phyloP scores from a whole-genome alignment of 2,329 filamentous ascomycete genomes.

The Ophiostoma himal-ulmi region DNA sequence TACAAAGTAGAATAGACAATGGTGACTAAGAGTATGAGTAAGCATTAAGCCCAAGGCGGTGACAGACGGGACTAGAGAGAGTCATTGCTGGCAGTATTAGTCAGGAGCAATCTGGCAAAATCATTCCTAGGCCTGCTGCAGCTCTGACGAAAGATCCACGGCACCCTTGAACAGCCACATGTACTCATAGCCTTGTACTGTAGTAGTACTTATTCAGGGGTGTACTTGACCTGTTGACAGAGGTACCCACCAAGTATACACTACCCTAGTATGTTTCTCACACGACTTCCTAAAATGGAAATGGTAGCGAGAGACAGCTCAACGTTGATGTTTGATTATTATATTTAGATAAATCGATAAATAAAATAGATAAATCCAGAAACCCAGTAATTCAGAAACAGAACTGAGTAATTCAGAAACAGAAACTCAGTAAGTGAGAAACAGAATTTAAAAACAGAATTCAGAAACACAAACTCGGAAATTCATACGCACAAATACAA shows the following conservation, averaged over 20 bases:
- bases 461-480: no score
- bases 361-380: not conserved
- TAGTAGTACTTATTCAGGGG: not conserved
- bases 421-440: no score
- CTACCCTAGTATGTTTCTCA: not conserved
- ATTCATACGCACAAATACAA: not conserved
- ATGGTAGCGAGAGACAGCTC: constrained; percentile 3
- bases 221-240: not conserved
- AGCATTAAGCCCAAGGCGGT: not conserved
- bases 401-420: no score
- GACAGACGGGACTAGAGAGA: no score
- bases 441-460: no score
- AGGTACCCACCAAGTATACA: not conserved
- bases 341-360: not conserved
- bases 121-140: not conserved
- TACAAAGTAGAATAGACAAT: no score
- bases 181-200: not conserved
- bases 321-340: not conserved
- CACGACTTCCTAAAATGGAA: not conserved
- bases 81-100: not conserved
- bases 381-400: no score
- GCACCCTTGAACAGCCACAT: not conserved
- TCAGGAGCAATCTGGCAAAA: not conserved
- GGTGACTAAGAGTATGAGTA: no score
- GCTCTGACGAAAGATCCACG: constrained; percentile 4